Evolutionary conservation across 2,329 filamentous ascomycete genomes (phyloP).

Genomic region (Aschersonia sp.): DNA sequence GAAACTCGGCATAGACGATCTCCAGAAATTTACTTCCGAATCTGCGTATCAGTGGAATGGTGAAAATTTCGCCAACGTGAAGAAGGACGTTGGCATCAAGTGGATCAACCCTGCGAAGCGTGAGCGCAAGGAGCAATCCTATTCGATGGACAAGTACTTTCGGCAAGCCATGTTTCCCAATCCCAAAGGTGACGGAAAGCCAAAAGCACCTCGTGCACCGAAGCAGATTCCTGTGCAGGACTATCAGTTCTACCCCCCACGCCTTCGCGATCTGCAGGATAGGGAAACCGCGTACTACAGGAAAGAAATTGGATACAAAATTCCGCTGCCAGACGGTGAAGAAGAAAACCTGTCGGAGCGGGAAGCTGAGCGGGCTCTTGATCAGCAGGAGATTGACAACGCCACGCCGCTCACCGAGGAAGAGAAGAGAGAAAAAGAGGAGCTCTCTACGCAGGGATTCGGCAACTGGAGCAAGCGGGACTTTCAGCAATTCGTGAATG

Average conservation of each 20-base stretch:
- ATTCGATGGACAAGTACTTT: constrained; percentile 99
- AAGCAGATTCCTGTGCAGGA: constrained; percentile 88
- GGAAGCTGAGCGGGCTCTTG: constrained; percentile 72
- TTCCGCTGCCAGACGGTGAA: constrained; percentile 73
- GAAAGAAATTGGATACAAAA: constrained; percentile 93
- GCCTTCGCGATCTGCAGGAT: constrained; percentile 79
- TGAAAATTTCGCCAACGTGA: constrained; percentile 80
- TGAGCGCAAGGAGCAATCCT: constrained; percentile 94
- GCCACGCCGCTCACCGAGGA: constrained; percentile 78
- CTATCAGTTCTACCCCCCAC: constrained; percentile 88
- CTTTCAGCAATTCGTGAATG: constrained; percentile 96
- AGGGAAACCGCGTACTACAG: constrained; percentile 91
- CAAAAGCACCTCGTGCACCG: constrained; percentile 87
- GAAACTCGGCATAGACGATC: constrained; percentile 87
- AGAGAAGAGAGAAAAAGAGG: constrained; percentile 75
- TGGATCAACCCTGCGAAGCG: constrained; percentile 99
- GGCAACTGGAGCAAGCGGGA: constrained; percentile 92
- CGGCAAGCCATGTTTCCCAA: constrained; percentile 67
- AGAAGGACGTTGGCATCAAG: constrained; percentile 80
- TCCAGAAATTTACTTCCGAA: constrained; percentile 96
- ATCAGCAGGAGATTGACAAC: constrained; percentile 87
- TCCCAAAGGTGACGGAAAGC: constrained; percentile 79
- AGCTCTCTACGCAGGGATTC: constrained; percentile 72
- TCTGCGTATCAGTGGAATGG: constrained; percentile 99
- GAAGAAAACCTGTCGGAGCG: constrained; percentile 79